Percentiles rank a stretch among this genome's conserved stretches.
phyloP scores from a whole-genome alignment of 1,284 basidiomycete genomes.

The Apiotrichum sp. region DNA sequence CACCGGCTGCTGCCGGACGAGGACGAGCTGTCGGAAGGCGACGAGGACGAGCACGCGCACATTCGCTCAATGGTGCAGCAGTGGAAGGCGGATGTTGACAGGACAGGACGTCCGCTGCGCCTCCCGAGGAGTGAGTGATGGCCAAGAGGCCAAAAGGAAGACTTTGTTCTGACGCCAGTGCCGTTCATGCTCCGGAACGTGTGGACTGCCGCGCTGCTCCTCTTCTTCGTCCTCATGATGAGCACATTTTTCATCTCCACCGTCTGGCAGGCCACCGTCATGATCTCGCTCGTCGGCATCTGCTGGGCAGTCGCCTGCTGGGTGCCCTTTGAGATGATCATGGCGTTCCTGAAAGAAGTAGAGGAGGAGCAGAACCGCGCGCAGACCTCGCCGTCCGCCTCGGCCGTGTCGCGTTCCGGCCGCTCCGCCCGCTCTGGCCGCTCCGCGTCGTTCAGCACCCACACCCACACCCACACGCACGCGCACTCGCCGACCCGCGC shows the following conservation, averaged over 20 bases:
- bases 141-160: too few relatives aligned
- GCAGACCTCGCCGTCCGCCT: neutral
- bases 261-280: conserved; percentile 68
- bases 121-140: conserved; percentile 58
- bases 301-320: conserved; percentile 94
- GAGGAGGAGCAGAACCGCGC: conserved; percentile 38
- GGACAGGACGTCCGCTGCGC: conserved; percentile 62
- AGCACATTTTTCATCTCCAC: conserved; percentile 76
- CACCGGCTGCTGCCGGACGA: conserved; percentile 58
- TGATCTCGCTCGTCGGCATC: conserved; percentile 78
- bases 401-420: neutral
- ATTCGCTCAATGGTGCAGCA: conserved; percentile 63
- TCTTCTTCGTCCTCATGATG: conserved; percentile 70
- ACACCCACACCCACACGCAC: neutral
- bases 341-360: conserved; percentile 86
- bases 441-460: neutral
- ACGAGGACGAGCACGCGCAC: conserved; percentile 62
- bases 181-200: conserved; percentile 84
- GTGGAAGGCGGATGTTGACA: conserved; percentile 74
- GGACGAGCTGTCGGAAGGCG: conserved; percentile 49
- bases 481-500: neutral
- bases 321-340: conserved; percentile 85
- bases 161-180: conserved; percentile 44
- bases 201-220: conserved; percentile 76
- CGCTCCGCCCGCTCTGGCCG: neutral